phyloP scores from a whole-genome alignment of 2,329 filamentous ascomycete genomes.

The Canariomyces notabilis region DNA sequence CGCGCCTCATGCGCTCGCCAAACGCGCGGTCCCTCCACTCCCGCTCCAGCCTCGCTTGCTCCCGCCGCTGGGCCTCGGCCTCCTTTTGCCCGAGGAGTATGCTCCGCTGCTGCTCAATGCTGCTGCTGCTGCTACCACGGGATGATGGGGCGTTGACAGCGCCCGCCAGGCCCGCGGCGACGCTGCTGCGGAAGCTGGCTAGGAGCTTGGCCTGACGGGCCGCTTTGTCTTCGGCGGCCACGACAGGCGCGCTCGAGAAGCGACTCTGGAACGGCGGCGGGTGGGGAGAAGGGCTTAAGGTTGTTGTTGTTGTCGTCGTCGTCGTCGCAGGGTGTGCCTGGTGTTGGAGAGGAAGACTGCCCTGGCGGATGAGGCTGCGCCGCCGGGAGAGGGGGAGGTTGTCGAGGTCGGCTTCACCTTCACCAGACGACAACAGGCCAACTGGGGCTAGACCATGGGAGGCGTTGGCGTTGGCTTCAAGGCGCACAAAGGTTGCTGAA shows the following conservation, averaged over 20 bases:
- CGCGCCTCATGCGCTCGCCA: conserved; percentile 65
- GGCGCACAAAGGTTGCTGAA: conserved; percentile 35
- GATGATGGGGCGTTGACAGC: conserved; percentile 8
- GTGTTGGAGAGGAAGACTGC: conserved; percentile 33
- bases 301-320: neutral
- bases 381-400: conserved; percentile 69
- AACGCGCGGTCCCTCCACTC: conserved; percentile 58
- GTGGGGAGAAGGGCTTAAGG: conserved; percentile 3
- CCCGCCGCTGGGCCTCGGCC: conserved; percentile 55
- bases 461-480: conserved; percentile 6
- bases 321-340: too few relatives aligned
- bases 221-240: conserved; percentile 31
- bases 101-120: conserved; percentile 50
- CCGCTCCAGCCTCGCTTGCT: conserved; percentile 53
- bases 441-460: conserved; percentile 19
- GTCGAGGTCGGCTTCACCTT: conserved; percentile 44
- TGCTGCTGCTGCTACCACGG: conserved; percentile 30
- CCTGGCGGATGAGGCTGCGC: conserved; percentile 54
- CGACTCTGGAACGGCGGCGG: conserved; percentile 42
- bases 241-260: conserved; percentile 51
- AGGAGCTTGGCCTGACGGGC: conserved; percentile 55
- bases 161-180: conserved; percentile 54
- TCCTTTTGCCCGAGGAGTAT: conserved; percentile 58
- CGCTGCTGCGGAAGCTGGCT: conserved; percentile 61
- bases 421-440: conserved; percentile 11